Base-by-base conservation (phyloP, 73 alveolate species). In the Paramecium tetraurelia region DNA sequence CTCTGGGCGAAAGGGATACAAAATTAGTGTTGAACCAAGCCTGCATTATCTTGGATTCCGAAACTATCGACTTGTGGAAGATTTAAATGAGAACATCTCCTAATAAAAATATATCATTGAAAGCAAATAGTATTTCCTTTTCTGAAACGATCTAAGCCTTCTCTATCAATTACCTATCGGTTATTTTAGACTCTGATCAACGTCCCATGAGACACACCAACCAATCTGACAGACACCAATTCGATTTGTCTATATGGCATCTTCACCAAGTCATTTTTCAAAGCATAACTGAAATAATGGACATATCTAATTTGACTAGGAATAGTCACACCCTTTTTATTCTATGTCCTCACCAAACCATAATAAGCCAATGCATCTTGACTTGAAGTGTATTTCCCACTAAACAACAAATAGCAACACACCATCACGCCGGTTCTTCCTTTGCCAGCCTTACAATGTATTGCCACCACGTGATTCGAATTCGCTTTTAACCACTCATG, bases 361-460 rank as follows among this genome's bases (percentile, higher is more conserved):
- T 97, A 98, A 86, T 96, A 96, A 40, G 94, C 92, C 9, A 98
- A 63, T 33, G 99, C 99, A 83, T 98, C 99, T 89, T 94, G 89
- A 29, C 99, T 95, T 58, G 89, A 94, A 33, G 89, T 87, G 33
- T 96, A 88, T 48, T 92, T 76, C 27, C 97, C 97, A 2, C 97
- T 94, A 86, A 77, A 98, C 31, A 98, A 94, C 48, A 98, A 93
- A 93, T 94, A 98, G 85, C 98, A 97, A 63, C 99, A 95, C 29
- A 98, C 97, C 95, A 97, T 92, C 18, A 98, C 98, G 3, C 99
- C 99, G 8, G 99, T 98, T 86, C 99, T 93, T 7, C 99, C 99
- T 94, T 98, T 98, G 4, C 99, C 99, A 7, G 99, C 99, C 85
- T 98, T 98, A 75, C 99, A 98, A 90, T 98, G 99, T 21, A 97